Evolutionary conservation across 2,329 filamentous ascomycete genomes (phyloP).

Genomic region (Fusarium mangiferae): DNA sequence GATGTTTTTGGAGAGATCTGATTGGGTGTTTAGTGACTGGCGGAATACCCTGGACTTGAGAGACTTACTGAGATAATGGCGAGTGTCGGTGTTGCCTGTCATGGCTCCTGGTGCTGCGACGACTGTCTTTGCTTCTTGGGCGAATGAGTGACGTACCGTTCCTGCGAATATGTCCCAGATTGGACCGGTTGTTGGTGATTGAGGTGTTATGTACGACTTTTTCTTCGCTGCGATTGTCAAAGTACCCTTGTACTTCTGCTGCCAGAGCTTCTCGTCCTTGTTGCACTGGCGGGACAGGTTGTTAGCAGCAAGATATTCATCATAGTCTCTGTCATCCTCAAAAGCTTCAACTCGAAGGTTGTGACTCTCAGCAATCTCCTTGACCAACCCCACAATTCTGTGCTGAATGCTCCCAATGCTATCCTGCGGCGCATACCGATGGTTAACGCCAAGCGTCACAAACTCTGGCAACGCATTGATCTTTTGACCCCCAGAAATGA

Average conservation of each 20-base stretch:
- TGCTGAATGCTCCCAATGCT: slow-evolving; percentile 2
- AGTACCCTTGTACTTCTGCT: neutral
- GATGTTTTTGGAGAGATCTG: slow-evolving; percentile 8
- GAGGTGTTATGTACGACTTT: neutral
- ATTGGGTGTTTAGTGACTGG: neutral
- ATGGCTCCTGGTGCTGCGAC: slow-evolving; percentile 14
- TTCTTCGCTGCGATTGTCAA: neutral
- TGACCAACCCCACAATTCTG: neutral
- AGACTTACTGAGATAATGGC: slow-evolving; percentile 19
- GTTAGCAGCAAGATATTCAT: neutral
- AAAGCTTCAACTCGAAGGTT: slow-evolving; percentile 2
- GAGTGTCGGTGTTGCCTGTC: slow-evolving; percentile 24
- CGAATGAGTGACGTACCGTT: slow-evolving; percentile 6
- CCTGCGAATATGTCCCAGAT: slow-evolving; percentile 17
- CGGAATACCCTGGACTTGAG: neutral
- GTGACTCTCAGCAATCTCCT: neutral
- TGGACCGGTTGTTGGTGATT: neutral
- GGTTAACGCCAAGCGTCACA: slow-evolving; percentile 67
- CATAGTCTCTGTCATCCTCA: slow-evolving; percentile 8
- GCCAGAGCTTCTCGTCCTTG: neutral
- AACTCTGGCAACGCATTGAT: slow-evolving; percentile 73
- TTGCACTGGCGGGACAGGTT: neutral
- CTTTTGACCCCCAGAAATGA: slow-evolving; percentile 70
- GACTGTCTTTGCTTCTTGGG: neutral
- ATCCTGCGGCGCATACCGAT: slow-evolving; percentile 47